phyloP scores from a whole-genome alignment of 192 early-diverging fungal species.

The Cladochytrium replicatum region DNA sequence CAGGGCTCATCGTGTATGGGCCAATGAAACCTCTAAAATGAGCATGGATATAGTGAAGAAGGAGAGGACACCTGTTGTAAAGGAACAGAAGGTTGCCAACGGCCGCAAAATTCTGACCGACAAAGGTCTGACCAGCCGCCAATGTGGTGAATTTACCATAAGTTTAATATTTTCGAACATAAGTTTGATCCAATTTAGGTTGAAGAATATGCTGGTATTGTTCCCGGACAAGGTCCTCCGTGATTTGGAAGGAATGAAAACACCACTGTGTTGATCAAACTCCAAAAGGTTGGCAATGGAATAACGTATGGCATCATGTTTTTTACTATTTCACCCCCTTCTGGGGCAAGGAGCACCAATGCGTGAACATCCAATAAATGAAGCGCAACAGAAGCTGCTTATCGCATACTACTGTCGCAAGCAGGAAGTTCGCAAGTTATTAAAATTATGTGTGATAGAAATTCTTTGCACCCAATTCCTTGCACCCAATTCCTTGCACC shows the following conservation, averaged over 20 bases:
- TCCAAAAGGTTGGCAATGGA: conserved; percentile 31
- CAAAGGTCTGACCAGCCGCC: conserved; percentile 44
- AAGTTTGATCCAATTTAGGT: neutral
- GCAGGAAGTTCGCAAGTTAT: conserved; percentile 50
- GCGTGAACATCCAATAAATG: conserved; percentile 37
- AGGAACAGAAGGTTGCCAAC: conserved; percentile 16
- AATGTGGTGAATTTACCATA: conserved; percentile 42
- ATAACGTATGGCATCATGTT: too few species aligned
- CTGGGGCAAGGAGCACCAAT: conserved; percentile 41
- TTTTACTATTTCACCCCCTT: neutral
- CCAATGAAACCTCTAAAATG: conserved; percentile 35
- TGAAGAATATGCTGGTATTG: conserved; percentile 23
- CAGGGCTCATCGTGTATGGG: conserved; percentile 42
- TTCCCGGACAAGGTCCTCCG: conserved; percentile 36
- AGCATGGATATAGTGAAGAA: conserved; percentile 46
- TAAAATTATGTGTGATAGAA: too few species aligned
- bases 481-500: too few species aligned
- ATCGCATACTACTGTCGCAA: conserved; percentile 56
- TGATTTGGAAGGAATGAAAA: conserved; percentile 56
- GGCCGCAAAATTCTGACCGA: conserved; percentile 29
- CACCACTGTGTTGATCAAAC: conserved; percentile 42
- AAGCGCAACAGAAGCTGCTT: conserved; percentile 42
- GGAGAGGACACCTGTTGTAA: conserved; percentile 6
- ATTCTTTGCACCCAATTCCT: too few species aligned
- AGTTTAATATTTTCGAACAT: neutral